Evolutionary conservation across 192 early-diverging fungal species (phyloP).

Genomic region (Dispira simplex): DNA sequence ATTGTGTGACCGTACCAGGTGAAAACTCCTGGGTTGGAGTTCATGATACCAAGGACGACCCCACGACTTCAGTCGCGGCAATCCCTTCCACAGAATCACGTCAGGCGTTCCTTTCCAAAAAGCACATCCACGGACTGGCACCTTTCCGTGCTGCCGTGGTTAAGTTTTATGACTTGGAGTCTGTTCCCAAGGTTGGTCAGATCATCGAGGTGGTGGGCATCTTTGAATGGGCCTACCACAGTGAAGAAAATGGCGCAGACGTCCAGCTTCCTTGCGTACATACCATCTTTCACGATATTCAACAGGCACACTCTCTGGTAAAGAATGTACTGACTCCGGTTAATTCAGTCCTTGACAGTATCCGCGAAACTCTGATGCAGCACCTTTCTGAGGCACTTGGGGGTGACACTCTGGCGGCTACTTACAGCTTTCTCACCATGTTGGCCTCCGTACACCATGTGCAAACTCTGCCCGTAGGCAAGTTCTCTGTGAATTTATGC

Average conservation of each 20-base stretch:
- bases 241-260: not conserved
- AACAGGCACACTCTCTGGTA: constrained; percentile 11
- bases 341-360: constrained; percentile 12
- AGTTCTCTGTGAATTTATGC: constrained; percentile 49
- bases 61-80: too few species aligned
- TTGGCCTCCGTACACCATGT: constrained; percentile 32
- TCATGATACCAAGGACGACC: too few species aligned
- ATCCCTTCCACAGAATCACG: too few species aligned
- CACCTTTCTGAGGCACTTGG: constrained; percentile 42
- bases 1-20: constrained; percentile 58
- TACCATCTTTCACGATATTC: constrained; percentile 17
- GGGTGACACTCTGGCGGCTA: constrained; percentile 47
- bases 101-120: too few species aligned
- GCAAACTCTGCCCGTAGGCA: constrained; percentile 41
- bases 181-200: not conserved
- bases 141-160: not conserved
- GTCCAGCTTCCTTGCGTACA: constrained; percentile 26
- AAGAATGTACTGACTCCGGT: constrained; percentile 8
- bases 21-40: constrained; percentile 35
- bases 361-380: constrained; percentile 15
- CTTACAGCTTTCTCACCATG: constrained; percentile 50
- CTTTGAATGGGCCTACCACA: constrained; percentile 6
- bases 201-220: constrained; percentile 11
- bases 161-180: constrained; percentile 6
- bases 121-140: not conserved